Conservation (phyloP, 2,329 filamentous ascomycete genomes). For the Trichoderma polysporum region DNA sequence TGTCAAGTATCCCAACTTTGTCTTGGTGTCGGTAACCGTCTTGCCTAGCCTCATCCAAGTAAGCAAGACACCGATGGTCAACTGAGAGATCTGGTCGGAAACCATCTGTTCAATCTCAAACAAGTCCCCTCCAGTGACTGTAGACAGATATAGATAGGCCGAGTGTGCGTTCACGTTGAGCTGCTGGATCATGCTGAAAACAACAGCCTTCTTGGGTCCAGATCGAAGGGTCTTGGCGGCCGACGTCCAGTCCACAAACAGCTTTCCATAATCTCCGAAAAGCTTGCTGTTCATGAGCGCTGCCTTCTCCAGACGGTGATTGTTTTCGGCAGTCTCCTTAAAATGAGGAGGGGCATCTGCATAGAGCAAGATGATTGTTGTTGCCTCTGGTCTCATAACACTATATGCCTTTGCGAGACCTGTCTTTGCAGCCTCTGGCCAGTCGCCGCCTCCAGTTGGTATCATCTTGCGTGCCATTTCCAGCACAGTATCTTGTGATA, state of each 20-base stretch:
- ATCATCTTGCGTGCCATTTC: slow-evolving; percentile 36
- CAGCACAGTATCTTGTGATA: slow-evolving; percentile 38
- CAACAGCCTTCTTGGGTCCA: slow-evolving; percentile 40
- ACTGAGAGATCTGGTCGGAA: slow-evolving; percentile 38
- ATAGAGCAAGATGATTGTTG: slow-evolving; percentile 50
- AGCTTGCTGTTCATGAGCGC: slow-evolving; percentile 20
- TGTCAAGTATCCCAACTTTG: slow-evolving; percentile 11
- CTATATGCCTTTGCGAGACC: slow-evolving; percentile 47
- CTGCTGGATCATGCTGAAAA: slow-evolving; percentile 44
- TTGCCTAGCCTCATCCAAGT: slow-evolving; percentile 44
- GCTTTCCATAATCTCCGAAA: slow-evolving; percentile 35
- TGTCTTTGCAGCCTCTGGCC: slow-evolving; percentile 50
- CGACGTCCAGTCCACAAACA: slow-evolving; percentile 47
- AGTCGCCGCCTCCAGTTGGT: slow-evolving; percentile 40
- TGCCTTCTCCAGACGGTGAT: slow-evolving; percentile 32
- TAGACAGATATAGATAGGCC: slow-evolving; percentile 44
- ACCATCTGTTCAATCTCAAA: slow-evolving; percentile 32
- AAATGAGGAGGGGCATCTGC: slow-evolving; percentile 50
- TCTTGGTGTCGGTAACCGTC: neutral
- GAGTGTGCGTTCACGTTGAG: slow-evolving; percentile 26
- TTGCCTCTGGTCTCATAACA: slow-evolving; percentile 48
- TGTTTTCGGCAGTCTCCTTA: slow-evolving; percentile 31
- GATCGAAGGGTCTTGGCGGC: slow-evolving; percentile 36
- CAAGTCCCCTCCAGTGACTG: slow-evolving; percentile 43
- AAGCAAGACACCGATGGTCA: slow-evolving; percentile 44